phyloP scores from a whole-genome alignment of 768 basidiomycete genomes.

The Leucocoprinus sp. region DNA sequence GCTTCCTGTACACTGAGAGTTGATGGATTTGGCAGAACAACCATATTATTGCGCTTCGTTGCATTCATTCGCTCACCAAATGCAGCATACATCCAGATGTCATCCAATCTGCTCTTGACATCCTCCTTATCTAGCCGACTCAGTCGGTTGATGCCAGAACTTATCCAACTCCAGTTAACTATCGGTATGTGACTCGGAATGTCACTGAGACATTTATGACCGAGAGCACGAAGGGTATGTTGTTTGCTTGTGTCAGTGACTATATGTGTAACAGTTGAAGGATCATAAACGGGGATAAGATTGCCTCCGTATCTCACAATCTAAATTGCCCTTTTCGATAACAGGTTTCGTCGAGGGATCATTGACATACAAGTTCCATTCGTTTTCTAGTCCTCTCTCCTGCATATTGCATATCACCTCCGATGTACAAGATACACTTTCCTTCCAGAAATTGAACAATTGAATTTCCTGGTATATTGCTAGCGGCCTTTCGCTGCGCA shows the following conservation, averaged over 20 bases:
- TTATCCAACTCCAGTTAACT: conserved; percentile 57
- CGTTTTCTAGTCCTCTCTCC: conserved; percentile 40
- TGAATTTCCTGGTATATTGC: conserved; percentile 9
- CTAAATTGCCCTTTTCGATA: conserved; percentile 25
- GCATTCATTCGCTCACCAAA: conserved; percentile 41
- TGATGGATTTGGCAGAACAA: not conserved
- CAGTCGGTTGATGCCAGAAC: conserved; percentile 27
- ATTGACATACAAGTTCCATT: conserved; percentile 54
- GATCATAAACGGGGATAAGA: conserved; percentile 51
- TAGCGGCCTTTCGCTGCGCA: conserved; percentile 29
- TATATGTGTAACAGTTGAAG: conserved; percentile 54
- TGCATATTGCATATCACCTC: conserved; percentile 49
- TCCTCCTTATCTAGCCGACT: conserved; percentile 19
- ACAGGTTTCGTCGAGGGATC: conserved; percentile 2
- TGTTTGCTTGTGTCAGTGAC: conserved; percentile 36
- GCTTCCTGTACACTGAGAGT: not conserved
- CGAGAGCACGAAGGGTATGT: conserved; percentile 33
- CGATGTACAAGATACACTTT: conserved; percentile 49
- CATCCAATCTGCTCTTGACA: conserved; percentile 24
- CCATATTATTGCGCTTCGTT: conserved; percentile 17
- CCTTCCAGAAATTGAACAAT: conserved; percentile 36
- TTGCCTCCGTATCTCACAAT: conserved; percentile 57
- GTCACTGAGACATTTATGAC: conserved; percentile 40
- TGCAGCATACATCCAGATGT: conserved; percentile 36
- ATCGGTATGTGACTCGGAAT: conserved; percentile 62